Evolutionary conservation across 2,329 filamentous ascomycete species (phyloP).

Genomic region (Lachnellula arida): DNA sequence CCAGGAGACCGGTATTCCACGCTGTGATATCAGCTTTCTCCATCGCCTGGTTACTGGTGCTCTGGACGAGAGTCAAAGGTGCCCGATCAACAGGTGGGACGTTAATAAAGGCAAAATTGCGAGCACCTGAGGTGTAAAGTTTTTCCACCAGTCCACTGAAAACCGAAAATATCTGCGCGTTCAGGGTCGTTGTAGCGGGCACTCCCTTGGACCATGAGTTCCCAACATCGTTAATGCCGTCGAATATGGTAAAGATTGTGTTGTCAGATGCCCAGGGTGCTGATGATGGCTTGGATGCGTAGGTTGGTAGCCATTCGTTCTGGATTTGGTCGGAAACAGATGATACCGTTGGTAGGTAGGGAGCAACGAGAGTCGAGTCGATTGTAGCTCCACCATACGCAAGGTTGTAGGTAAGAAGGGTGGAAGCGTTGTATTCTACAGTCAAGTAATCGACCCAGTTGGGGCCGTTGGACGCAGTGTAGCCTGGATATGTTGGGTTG

Average conservation of each 20-base stretch:
- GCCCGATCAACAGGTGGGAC: conserved; percentile 54
- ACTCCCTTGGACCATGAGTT: conserved; percentile 40
- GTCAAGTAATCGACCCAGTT: conserved; percentile 52
- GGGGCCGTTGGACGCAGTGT: conserved; percentile 42
- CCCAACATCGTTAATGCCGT: conserved; percentile 53
- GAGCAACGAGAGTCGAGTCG: conserved; percentile 34
- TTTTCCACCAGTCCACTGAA: conserved; percentile 39
- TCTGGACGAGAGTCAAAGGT: conserved; percentile 43
- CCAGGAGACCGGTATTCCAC: conserved; percentile 45
- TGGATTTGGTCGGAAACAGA: conserved; percentile 37
- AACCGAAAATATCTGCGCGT: conserved; percentile 38
- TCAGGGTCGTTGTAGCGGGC: conserved; percentile 31
- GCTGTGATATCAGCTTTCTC: conserved; percentile 43
- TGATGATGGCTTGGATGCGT: conserved; percentile 29
- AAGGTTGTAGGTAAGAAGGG: conserved; percentile 46
- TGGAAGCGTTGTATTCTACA: conserved; percentile 39
- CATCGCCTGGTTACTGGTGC: conserved; percentile 29
- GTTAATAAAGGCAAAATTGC: conserved; percentile 56
- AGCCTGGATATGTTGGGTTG: conserved; percentile 38
- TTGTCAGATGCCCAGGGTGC: conserved; percentile 34
- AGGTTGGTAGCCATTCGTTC: conserved; percentile 38
- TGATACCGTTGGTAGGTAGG: conserved; percentile 34
- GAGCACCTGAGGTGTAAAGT: conserved; percentile 48
- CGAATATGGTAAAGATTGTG: conserved; percentile 45
- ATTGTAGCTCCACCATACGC: conserved; percentile 43